These are phyloP conservation scores for Solanum appendiculatum DNA, from an alignment of 257 asterid genomes.

Conservation along the genomic window DNA sequence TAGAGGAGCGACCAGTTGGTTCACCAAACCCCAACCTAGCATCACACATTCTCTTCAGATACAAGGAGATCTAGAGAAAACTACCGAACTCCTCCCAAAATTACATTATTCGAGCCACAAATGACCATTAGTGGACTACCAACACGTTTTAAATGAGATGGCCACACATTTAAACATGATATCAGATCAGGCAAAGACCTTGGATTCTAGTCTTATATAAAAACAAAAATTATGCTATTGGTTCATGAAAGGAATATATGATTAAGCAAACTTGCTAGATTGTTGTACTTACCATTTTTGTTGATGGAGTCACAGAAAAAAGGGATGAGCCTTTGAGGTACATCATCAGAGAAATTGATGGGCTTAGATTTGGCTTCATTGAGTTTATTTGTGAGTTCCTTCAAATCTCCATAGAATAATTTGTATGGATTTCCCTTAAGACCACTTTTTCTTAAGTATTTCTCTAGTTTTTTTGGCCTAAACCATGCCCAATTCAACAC, in stretches of 20 bases:
- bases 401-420: constrained; percentile 23
- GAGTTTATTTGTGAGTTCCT: background rate
- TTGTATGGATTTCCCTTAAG: constrained; percentile 25
- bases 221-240: background rate
- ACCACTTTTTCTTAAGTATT: constrained; percentile 22
- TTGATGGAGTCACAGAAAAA: constrained; percentile 1
- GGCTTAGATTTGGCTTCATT: constrained; percentile 23
- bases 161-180: background rate
- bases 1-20: background rate
- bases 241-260: background rate
- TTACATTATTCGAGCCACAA: background rate
- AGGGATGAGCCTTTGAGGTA: constrained; percentile 22
- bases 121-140: background rate
- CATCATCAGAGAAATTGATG: constrained; percentile 24
- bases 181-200: background rate
- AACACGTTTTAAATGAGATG: background rate
- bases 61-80: background rate
- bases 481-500: constrained; percentile 29
- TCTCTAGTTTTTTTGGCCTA: constrained; percentile 22
- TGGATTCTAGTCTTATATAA: background rate
- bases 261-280: background rate
- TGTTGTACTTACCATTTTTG: constrained; percentile 21
- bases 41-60: background rate
- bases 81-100: background rate
- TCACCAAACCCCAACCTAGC: background rate